Conservation (phyloP, 345 rosid genomes). For the Eucalyptus victrix region DNA sequence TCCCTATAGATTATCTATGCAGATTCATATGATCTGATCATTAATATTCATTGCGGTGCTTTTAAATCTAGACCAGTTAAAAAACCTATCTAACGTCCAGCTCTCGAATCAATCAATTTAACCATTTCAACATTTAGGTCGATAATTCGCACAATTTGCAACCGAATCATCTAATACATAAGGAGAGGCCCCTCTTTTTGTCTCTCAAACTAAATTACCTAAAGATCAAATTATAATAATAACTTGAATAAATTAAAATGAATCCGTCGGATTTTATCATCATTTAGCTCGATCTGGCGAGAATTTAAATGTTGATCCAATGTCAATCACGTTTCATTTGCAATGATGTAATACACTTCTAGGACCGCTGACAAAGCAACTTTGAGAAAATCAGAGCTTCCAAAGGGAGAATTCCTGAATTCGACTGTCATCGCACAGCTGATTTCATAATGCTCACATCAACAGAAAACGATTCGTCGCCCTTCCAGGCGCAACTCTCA, state of each 20-base stretch:
- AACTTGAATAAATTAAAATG: not conserved
- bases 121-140: not conserved
- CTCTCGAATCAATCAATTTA: not conserved
- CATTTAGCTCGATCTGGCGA: not conserved
- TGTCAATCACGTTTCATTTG: not conserved
- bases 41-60: not conserved
- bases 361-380: not conserved
- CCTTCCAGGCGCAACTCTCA: not conserved
- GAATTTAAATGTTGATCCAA: not conserved
- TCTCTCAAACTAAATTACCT: not conserved
- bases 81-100: not conserved
- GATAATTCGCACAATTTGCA: not conserved
- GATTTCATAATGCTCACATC: not conserved
- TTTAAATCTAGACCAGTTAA: not conserved
- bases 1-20: not conserved
- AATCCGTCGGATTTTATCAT: not conserved
- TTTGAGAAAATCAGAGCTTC: not conserved
- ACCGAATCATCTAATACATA: not conserved
- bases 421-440: not conserved
- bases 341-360: not conserved
- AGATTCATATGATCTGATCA: not conserved
- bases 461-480: not conserved
- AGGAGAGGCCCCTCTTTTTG: not conserved
- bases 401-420: not conserved
- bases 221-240: not conserved